Conservation (phyloP, 176 grass and related monocot species). For the Aegilops tauschii region DNA sequence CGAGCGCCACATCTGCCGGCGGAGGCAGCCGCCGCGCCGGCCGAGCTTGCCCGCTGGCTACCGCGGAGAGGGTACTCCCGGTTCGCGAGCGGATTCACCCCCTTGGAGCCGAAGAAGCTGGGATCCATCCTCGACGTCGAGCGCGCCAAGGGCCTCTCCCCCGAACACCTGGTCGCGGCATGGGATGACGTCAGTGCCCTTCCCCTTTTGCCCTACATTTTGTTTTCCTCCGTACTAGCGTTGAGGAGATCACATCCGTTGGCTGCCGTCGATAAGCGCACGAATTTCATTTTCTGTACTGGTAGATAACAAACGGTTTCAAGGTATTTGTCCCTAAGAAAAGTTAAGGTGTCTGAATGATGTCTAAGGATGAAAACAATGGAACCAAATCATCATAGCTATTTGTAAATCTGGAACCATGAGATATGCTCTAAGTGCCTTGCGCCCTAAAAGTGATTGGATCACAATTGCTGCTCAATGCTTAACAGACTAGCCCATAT, state of each 20-base stretch:
- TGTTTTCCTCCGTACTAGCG: neutral
- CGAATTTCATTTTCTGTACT: neutral
- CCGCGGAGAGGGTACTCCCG: slow-evolving; percentile 49
- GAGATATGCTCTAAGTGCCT: neutral
- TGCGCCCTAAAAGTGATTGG: neutral
- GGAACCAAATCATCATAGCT: neutral
- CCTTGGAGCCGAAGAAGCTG: slow-evolving; percentile 56
- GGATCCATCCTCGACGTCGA: slow-evolving; percentile 82
- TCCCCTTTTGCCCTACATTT: neutral
- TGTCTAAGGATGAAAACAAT: neutral
- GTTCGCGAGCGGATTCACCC: slow-evolving; percentile 82
- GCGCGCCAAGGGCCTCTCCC: slow-evolving; percentile 57
- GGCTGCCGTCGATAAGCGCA: neutral
- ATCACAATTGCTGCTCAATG: neutral
- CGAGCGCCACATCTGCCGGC: neutral
- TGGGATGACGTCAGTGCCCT: slow-evolving; percentile 72
- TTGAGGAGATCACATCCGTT: neutral
- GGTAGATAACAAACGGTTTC: neutral
- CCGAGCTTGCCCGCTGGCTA: slow-evolving; percentile 29
- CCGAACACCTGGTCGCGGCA: slow-evolving; percentile 74
- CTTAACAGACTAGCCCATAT: neutral
- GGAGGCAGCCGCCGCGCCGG: neutral
- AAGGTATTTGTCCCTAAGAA: neutral
- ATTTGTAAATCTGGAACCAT: neutral
- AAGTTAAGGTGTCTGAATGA: neutral